phyloP scores from a whole-genome alignment of 2,329 filamentous ascomycete species.

The Rhynchosporium agropyri region DNA sequence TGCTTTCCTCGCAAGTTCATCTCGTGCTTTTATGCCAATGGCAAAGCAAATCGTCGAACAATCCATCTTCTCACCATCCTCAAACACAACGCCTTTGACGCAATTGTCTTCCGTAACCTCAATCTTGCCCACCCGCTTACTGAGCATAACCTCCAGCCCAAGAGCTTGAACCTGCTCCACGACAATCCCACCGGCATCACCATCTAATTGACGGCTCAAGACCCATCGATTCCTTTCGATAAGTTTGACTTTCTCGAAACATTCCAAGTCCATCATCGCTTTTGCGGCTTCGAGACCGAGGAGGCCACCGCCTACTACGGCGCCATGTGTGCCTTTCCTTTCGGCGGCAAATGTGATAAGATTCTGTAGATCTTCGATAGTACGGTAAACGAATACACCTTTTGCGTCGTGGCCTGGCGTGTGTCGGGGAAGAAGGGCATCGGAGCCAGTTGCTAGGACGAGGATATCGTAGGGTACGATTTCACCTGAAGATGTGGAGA shows the following conservation, averaged over 20 bases:
- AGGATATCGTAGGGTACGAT: slow-evolving; percentile 76
- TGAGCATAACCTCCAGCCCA: slow-evolving; percentile 78
- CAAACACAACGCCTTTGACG: slow-evolving; percentile 75
- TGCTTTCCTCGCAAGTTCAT: slow-evolving; percentile 71
- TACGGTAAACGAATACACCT: slow-evolving; percentile 88
- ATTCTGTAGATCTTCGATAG: slow-evolving; percentile 76
- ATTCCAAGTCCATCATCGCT: slow-evolving; percentile 83
- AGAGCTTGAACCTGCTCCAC: slow-evolving; percentile 78
- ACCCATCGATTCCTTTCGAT: slow-evolving; percentile 86
- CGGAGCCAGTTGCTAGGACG: slow-evolving; percentile 83
- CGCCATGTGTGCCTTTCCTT: slow-evolving; percentile 68
- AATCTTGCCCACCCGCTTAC: slow-evolving; percentile 73
- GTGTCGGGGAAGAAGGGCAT: slow-evolving; percentile 69
- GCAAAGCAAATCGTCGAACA: slow-evolving; percentile 88
- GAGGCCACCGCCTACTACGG: slow-evolving; percentile 82
- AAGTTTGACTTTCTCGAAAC: slow-evolving; percentile 73
- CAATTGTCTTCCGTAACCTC: slow-evolving; percentile 67
- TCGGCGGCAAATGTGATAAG: slow-evolving; percentile 73
- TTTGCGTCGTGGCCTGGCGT: slow-evolving; percentile 78
- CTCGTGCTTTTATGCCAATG: slow-evolving; percentile 80
- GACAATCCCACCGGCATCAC: slow-evolving; percentile 79
- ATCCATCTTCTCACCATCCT: slow-evolving; percentile 76
- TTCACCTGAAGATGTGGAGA: slow-evolving; percentile 71
- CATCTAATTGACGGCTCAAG: slow-evolving; percentile 78
- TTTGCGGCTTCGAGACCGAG: slow-evolving; percentile 88